Base-by-base conservation (phyloP, 495 filamentous ascomycete genomes). In the Aspergillus haitiensis region DNA sequence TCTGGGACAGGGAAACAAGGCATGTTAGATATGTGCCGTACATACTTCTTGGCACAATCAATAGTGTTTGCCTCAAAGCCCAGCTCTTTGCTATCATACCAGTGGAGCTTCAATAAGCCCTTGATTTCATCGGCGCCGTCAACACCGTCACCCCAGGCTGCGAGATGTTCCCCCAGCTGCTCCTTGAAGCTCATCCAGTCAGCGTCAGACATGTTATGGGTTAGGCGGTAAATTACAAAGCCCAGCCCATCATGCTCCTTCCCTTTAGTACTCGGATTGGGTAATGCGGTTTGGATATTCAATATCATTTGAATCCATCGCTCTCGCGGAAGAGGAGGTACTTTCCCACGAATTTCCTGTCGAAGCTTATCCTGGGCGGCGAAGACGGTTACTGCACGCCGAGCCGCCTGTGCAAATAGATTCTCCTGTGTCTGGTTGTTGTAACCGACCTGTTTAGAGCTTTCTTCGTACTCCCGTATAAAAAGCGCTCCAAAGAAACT, bases 61-160 rank as follows among this genome's bases (percentile, higher is more conserved):
- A 71, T 49, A 54, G 72, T 67, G 0, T 57, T 61, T 34, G 70
- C 67, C 2, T 63, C 11, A 16, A 76, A 59, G 2, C 60, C 59
- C 2, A 68, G 47, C 8, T 63, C 65, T 8, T 67, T 64, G 4
- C 74, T 71, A 61, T 74, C 71, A 6, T 72, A 45, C 74, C 74
- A 77, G 9, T 71, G 60, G 6, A 77, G 47, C n/a, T 64, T 68
- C 8, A 72, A 52, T 33, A 65, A 50, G 10, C 52, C 33, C 37
- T 69, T 71, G 51, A 75, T 44, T 0, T 40, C 13, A 37, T 66
- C 63, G 9, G 59, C 62, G 7, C 66, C 65, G 2, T 63, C 53
- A 11, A 65, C 56, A 2, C 69, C 74, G 9, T 60, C 56, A 21
- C 70, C 70, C 62, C 73, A 71, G 42, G 64, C 58, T 0, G 67